A percentile compares a stretch with the other conserved stretches of the same genome.
Conservation (phyloP, 2,329 filamentous ascomycete genomes). For the Pestalotiopsis sp. region DNA sequence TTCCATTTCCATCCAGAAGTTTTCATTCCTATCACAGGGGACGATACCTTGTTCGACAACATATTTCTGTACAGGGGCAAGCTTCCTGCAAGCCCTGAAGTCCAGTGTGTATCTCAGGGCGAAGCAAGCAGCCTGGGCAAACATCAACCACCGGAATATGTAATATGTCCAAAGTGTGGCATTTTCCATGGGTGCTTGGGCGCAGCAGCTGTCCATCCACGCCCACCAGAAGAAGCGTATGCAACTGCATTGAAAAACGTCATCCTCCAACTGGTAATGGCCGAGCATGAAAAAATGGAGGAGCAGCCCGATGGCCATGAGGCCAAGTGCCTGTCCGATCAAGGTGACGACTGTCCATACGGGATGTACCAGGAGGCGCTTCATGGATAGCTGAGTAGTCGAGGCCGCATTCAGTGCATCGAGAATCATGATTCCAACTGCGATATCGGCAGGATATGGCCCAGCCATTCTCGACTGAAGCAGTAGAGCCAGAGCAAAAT, state of each 20-base stretch:
- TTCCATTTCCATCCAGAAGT: too few species aligned
- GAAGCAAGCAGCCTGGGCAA: neutral
- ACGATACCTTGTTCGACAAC: too few species aligned
- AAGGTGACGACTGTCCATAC: neutral
- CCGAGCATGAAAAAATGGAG: neutral
- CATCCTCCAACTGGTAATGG: neutral
- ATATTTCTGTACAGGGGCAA: neutral
- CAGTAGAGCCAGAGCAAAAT: neutral
- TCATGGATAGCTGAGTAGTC: neutral
- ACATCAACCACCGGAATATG: neutral
- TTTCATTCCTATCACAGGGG: too few species aligned
- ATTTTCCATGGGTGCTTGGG: neutral
- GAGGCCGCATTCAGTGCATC: neutral
- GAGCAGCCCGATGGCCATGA: neutral
- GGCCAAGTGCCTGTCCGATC: neutral
- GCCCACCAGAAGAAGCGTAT: neutral
- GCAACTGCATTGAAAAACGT: neutral
- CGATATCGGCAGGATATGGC: neutral
- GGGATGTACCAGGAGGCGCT: neutral
- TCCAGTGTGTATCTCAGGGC: neutral
- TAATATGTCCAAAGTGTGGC: neutral
- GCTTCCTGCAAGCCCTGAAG: neutral
- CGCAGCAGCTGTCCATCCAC: neutral
- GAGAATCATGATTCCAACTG: neutral
- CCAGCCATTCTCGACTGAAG: neutral